phyloP scores from a whole-genome alignment of 345 rosid genomes.

The Litchi chinensis region DNA sequence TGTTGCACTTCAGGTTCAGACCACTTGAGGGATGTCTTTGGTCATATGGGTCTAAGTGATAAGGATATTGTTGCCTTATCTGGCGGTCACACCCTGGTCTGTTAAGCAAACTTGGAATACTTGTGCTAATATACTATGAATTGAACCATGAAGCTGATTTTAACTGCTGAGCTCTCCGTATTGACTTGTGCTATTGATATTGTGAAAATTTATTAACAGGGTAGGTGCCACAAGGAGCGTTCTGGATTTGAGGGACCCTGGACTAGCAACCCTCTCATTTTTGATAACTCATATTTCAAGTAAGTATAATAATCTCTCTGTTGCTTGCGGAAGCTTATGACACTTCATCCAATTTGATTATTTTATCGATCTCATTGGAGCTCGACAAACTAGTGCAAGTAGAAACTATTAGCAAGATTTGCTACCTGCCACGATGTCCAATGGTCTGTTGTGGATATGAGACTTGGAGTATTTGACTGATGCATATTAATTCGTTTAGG shows the following conservation, averaged over 20 bases:
- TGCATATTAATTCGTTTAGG: constrained; percentile 27
- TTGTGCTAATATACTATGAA: not conserved
- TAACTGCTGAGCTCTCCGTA: not conserved
- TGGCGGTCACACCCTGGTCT: constrained; percentile 87
- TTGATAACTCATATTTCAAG: constrained; percentile 90
- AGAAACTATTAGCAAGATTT: not conserved
- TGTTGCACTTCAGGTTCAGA: constrained; percentile 53
- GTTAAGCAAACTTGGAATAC: not conserved
- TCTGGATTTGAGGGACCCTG: constrained; percentile 96
- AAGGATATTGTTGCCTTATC: constrained; percentile 85
- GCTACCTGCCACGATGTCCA: not conserved
- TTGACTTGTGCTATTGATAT: not conserved
- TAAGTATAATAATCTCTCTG: constrained; percentile 20
- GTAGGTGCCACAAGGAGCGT: constrained; percentile 93
- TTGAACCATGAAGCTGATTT: not conserved
- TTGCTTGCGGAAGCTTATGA: not conserved
- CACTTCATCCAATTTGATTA: not conserved
- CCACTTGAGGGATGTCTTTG: constrained; percentile 83
- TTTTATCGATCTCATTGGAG: no score
- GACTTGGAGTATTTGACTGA: not conserved
- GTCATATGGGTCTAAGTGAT: constrained; percentile 86
- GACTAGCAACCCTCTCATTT: constrained; percentile 83
- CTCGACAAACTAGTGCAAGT: not conserved
- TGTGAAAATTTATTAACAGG: constrained; percentile 37
- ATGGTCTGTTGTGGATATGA: not conserved